A percentile compares a stretch with the other conserved stretches of the same genome.
These are phyloP conservation scores for Daldinia childiae DNA, from an alignment of 495 filamentous ascomycete genomes.

Conservation along the genomic window DNA sequence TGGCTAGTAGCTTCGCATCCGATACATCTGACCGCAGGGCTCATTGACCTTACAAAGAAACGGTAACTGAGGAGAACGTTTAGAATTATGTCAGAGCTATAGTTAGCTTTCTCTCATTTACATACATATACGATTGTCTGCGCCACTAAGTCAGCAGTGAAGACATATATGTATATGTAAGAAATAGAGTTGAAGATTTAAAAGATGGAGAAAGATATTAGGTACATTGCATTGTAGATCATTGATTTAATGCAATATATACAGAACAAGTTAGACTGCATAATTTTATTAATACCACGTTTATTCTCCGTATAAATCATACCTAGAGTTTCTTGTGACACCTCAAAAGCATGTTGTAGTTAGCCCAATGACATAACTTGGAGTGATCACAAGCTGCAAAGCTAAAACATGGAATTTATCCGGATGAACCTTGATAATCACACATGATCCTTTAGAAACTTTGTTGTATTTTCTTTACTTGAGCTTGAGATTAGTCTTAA, in stretches of 20 bases:
- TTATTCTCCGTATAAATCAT: background rate
- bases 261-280: background rate
- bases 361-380: background rate
- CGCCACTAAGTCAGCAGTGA: constrained; percentile 20
- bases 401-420: background rate
- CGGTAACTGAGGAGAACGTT: background rate
- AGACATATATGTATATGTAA: background rate
- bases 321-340: background rate
- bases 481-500: too few species aligned
- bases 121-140: background rate
- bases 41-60: background rate
- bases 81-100: constrained; percentile 4
- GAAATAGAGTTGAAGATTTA: constrained; percentile 12
- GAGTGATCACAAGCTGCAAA: background rate
- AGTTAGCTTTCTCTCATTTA: constrained; percentile 8
- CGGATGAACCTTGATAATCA: background rate
- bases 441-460: background rate
- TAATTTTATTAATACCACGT: background rate
- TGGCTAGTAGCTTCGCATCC: constrained; percentile 25
- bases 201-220: constrained; percentile 5
- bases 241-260: constrained; percentile 9
- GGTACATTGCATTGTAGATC: constrained; percentile 1
- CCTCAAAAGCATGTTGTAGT: background rate
- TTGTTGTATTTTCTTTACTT: background rate
- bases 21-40: constrained; percentile 3